A percentile compares a stretch with the other conserved stretches of the same genome.
These are phyloP conservation scores for Rubus idaeus DNA, from an alignment of 306 rosid genomes.

Conservation along the genomic window DNA sequence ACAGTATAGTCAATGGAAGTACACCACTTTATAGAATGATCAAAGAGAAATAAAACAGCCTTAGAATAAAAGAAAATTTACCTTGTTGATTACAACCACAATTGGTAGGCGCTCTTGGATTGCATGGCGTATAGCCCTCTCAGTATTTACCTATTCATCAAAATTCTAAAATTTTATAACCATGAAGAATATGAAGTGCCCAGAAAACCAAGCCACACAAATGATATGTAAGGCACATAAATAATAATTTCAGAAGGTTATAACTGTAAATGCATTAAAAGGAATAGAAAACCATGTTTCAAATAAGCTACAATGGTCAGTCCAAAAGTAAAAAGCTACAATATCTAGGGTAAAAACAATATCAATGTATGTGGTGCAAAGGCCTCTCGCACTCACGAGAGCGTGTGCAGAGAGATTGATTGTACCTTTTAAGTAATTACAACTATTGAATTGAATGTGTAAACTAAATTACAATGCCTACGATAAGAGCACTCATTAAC, in stretches of 20 bases:
- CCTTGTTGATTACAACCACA: conserved; percentile 95
- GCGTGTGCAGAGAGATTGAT: not conserved
- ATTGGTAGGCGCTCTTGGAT: conserved; percentile 86
- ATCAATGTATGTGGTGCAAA: not conserved
- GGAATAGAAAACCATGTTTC: not conserved
- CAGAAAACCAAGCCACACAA: not conserved
- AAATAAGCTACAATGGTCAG: not conserved
- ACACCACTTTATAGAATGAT: not conserved
- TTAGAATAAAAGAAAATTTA: conserved; percentile 20
- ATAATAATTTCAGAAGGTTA: not conserved
- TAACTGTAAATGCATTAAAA: not conserved
- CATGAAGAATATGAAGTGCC: not conserved
- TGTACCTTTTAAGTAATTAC: not conserved
- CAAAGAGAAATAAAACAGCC: not conserved
- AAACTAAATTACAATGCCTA: not conserved
- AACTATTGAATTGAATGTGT: not conserved
- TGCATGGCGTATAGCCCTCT: conserved; percentile 98
- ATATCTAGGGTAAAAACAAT: not conserved
- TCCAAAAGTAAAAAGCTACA: not conserved
- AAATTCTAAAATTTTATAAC: not conserved
- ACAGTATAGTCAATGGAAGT: not conserved
- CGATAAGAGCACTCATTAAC: not conserved
- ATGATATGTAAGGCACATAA: not conserved
- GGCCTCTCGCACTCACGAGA: not conserved
- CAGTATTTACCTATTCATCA: conserved; percentile 76